Percentiles rank a stretch among this genome's conserved stretches.
phyloP scores from a whole-genome alignment of 2,329 filamentous ascomycete genomes.

The Colletotrichum godetiae region DNA sequence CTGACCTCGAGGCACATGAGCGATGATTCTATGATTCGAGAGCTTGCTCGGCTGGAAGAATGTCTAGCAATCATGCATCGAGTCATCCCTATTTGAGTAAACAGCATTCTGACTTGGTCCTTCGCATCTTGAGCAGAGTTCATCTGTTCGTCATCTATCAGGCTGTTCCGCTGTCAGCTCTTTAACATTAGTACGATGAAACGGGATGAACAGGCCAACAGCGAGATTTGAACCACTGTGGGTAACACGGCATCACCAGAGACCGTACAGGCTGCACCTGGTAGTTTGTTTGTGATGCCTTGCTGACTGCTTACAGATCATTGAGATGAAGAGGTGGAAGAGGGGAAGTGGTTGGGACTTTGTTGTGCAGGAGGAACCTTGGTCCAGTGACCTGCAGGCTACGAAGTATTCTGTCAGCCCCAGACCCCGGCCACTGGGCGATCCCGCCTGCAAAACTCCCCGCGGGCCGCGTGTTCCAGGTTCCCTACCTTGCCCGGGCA shows the following conservation, averaged over 20 bases:
- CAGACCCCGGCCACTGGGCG: not conserved
- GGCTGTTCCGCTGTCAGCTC: not conserved
- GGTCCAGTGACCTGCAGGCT: not conserved
- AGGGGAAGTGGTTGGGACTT: too few relatives aligned
- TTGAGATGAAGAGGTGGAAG: not conserved
- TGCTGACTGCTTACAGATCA: not conserved
- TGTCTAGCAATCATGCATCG: too few relatives aligned
- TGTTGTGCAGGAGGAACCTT: not conserved
- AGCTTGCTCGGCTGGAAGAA: not conserved
- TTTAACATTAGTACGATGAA: too few relatives aligned
- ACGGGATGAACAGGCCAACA: constrained; percentile 16
- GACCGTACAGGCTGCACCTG: not conserved
- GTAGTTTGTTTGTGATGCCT: not conserved
- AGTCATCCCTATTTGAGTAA: not conserved
- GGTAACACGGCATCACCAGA: constrained; percentile 10
- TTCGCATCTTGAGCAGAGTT: not conserved
- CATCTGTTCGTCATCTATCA: not conserved
- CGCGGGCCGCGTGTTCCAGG: constrained; percentile 20
- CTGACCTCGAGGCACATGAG: not conserved
- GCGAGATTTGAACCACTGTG: not conserved
- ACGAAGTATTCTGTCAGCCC: not conserved
- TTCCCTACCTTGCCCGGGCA: not conserved
- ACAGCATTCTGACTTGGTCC: not conserved
- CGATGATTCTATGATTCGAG: not conserved
- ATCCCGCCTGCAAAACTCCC: constrained; percentile 8